Percentiles rank a stretch among this genome's conserved stretches.
Evolutionary conservation across 441 rosid species (phyloP).

Genomic region (Bruguiera hainesii): DNA sequence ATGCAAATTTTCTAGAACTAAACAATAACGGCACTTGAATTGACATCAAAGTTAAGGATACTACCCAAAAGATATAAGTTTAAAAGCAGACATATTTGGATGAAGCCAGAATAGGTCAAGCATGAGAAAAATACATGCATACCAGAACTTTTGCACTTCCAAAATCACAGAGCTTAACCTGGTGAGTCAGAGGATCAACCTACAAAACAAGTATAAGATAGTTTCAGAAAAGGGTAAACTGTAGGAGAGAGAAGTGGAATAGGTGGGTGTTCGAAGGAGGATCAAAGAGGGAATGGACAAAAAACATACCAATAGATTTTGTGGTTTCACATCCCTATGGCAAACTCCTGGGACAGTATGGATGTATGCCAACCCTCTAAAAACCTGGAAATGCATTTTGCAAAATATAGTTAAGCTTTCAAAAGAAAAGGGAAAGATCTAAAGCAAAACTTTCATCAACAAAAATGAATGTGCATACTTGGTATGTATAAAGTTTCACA

Average conservation of each 20-base stretch:
- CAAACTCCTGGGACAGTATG: constrained; percentile 78
- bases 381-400: constrained; percentile 42
- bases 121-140: constrained; percentile 15
- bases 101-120: background rate
- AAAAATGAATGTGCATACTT: constrained; percentile 34
- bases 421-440: background rate
- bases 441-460: constrained; percentile 6
- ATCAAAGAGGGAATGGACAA: background rate
- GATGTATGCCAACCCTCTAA: constrained; percentile 76
- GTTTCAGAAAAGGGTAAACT: background rate
- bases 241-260: background rate
- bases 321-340: constrained; percentile 87
- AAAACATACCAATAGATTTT: constrained; percentile 68
- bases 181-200: constrained; percentile 91
- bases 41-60: background rate
- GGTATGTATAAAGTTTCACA: constrained; percentile 73
- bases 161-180: constrained; percentile 88
- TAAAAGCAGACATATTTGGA: background rate
- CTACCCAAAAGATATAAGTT: background rate
- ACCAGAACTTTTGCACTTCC: constrained; percentile 92
- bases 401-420: background rate
- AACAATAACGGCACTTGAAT: background rate
- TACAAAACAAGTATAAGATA: constrained; percentile 16
- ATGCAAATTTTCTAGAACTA: background rate
- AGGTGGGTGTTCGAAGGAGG: background rate